Conservation (phyloP, 2,329 filamentous ascomycete species). For the Paradendryphiella salina region DNA sequence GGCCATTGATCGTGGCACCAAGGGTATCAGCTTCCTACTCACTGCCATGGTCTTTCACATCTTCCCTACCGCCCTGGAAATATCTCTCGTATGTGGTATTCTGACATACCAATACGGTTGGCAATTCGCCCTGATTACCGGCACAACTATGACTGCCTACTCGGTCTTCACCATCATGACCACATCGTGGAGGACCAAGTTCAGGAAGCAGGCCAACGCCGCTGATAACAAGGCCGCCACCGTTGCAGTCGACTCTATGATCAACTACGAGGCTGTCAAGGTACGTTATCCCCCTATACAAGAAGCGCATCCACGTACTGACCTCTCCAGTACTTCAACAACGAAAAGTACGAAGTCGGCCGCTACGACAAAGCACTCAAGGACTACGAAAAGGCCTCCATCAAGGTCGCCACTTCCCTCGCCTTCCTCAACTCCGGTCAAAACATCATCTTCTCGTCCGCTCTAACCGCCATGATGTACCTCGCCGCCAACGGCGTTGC, state of each 20-base stretch:
- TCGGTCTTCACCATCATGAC: conserved; percentile 96
- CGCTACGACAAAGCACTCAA: conserved; percentile 86
- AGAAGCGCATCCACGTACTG: background rate
- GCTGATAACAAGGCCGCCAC: conserved; percentile 96
- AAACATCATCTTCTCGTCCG: conserved; percentile 94
- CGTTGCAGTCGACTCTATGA: conserved; percentile 91
- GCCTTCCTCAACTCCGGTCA: conserved; percentile 93
- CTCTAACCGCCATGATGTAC: conserved; percentile 97
- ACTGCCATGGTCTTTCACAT: conserved; percentile 99
- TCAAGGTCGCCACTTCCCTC: conserved; percentile 93
- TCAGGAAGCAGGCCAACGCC: conserved; percentile 90
- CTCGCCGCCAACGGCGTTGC: conserved; percentile 89
- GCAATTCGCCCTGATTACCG: conserved; percentile 89
- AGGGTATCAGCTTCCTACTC: conserved; percentile 95
- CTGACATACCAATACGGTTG: conserved; percentile 93
- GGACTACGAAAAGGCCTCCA: conserved; percentile 88
- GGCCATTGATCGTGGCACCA: conserved; percentile 94
- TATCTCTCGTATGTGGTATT: conserved; percentile 93
- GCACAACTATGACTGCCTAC: conserved; percentile 88
- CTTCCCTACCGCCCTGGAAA: conserved; percentile 89
- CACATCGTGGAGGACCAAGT: conserved; percentile 96
- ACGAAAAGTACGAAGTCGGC: conserved; percentile 89
- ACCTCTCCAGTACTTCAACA: conserved; percentile 78
- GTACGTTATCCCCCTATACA: conserved; percentile 16
- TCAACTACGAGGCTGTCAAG: conserved; percentile 99